Conservation (phyloP, 306 rosid genomes). For the Argentina anserina region DNA sequence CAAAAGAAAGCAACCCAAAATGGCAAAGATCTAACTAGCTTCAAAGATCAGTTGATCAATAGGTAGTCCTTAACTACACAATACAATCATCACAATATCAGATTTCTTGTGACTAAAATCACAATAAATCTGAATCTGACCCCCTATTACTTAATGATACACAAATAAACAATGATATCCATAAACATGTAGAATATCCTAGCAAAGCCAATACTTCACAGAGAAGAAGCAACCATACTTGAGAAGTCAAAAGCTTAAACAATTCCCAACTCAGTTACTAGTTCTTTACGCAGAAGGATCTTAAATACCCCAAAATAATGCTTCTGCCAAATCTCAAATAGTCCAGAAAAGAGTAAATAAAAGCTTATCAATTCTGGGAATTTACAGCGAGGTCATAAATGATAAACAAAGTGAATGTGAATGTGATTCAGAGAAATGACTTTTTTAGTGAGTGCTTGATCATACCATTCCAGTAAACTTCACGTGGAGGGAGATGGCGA, state of each 20-base stretch:
- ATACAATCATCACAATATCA: conserved; percentile 10
- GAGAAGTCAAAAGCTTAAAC: background rate
- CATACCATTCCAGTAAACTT: conserved; percentile 23
- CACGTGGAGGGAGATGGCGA: conserved; percentile 24
- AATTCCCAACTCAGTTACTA: conserved; percentile 7
- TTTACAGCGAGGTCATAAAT: conserved; percentile 7
- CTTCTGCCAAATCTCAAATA: background rate
- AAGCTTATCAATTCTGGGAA: background rate
- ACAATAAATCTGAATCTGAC: conserved; percentile 25
- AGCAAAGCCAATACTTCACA: background rate
- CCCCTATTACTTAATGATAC: conserved; percentile 12
- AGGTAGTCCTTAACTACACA: background rate
- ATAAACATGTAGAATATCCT: conserved; percentile 24
- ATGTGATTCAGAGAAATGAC: conserved; percentile 19
- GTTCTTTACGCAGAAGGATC: conserved; percentile 11
- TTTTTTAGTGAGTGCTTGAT: conserved; percentile 24
- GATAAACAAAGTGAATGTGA: conserved; percentile 18
- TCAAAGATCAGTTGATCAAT: background rate
- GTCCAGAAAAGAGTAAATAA: background rate
- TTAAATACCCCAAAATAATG: conserved; percentile 22
- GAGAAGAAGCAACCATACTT: background rate
- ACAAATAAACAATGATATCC: conserved; percentile 29
- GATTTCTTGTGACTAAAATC: conserved; percentile 23
- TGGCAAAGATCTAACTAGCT: background rate
- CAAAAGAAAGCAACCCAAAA: background rate